Evolutionary conservation across 2,329 filamentous ascomycete species (phyloP), one percentile per base, ranked within the genome.

Genomic region (Fonsecaea multimorphosa): DNA sequence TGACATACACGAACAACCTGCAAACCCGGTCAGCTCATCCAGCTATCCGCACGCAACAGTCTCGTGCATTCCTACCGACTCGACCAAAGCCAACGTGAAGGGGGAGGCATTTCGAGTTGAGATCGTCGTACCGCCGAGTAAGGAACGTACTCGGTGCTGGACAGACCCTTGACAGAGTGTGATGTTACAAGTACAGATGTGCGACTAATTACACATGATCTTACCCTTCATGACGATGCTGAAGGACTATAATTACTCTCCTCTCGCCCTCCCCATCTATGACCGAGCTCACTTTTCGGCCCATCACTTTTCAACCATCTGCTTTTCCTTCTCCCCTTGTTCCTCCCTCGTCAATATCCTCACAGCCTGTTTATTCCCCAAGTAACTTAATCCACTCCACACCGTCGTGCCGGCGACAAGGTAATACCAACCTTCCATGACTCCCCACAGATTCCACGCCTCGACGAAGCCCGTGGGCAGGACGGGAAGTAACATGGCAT

Each of bases 331-430:
- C 22, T 60, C 44, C 22, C 9, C 58, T 3, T 24, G 44, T 60
- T 60, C 29, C 31, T 60, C 58, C 31, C 81, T 79, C 14, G 76
- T 80, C 49, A 98, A 77, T 63, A 98, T 97, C 77, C 90, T 96
- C 34, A 98, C 93, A 0, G 93, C 94, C 73, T 96, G 90, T 76
- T 95, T 97, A 71, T 88, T 91, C 76, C 90, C 96, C 6, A 96
- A 84, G 76, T 99, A 99, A 77, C 93, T 97, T 14, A 93, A 83
- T 7, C 95, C 95, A 68, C 93, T 97, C 91, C 93, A 98, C 5
- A 96, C 79, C 0, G 95, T 99, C 3, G 95, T 99, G 0, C 84
- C 86, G 0, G 93, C 93, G 2, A 99, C 94, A 14, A 96, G 78
- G 72, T 91, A 94, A 77, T 79, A 78, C 65, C 82, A 78, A 71